Evolutionary conservation across 2,329 filamentous ascomycete species (phyloP).

Genomic region (Penicillium oxalicum): DNA sequence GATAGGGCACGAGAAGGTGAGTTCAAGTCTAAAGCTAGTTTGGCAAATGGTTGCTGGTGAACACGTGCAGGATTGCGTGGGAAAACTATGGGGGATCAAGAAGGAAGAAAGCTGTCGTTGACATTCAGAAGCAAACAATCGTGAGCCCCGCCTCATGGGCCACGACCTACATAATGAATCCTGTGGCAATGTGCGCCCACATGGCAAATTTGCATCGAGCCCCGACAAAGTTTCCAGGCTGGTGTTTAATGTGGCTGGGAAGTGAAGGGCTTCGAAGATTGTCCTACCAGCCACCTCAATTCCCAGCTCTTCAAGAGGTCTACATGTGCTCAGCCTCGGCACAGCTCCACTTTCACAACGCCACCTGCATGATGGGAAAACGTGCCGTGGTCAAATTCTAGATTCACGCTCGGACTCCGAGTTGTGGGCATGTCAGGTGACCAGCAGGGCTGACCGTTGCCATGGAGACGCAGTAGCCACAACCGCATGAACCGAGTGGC

Average conservation of each 20-base stretch:
- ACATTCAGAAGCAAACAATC: background rate
- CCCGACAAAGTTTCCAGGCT: conserved; percentile 18
- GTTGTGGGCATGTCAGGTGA: background rate
- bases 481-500: conserved; percentile 14
- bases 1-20: too few relatives aligned
- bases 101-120: background rate
- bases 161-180: too few relatives aligned
- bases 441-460: background rate
- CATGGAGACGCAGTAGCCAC: background rate
- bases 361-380: conserved; percentile 7
- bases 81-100: background rate
- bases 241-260: conserved; percentile 21
- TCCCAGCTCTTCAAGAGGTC: background rate
- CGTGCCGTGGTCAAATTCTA: background rate
- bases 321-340: background rate
- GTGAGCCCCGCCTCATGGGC: too few relatives aligned
- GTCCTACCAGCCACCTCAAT: conserved; percentile 6
- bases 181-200: background rate
- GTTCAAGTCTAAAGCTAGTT: too few relatives aligned
- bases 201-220: conserved; percentile 10
- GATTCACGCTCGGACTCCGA: background rate
- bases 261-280: background rate
- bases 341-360: conserved; percentile 10
- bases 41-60: too few relatives aligned
- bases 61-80: too few relatives aligned